Evolutionary conservation across 1,284 basidiomycete species (phyloP), one percentile per base, ranked within the genome.

Genomic region (Phellopilus nigrolimitatus): DNA sequence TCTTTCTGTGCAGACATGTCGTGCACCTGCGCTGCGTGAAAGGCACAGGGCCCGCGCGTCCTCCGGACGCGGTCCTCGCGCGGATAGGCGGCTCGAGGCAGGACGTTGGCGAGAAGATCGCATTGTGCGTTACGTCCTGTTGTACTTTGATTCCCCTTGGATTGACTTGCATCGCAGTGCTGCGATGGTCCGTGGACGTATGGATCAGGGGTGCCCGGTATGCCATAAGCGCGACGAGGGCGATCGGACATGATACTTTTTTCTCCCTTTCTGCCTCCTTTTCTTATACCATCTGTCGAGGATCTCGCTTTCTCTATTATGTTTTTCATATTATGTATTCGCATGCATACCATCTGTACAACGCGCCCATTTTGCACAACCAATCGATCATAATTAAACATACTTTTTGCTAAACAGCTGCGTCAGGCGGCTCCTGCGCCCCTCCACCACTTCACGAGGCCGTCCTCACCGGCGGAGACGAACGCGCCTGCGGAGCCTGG

Each of bases 1-100:
- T 93, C n/a, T 95, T 90, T 67, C 72, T 95, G 8, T 95, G 92
- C 66, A 80, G 88, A 25, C 93, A 95, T 61, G 77, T 88, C 44
- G 86, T 92, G 0, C 92, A 95, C 61, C 85, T 86, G 0, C 69
- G 72, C 8, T 94, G 91, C 58, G 75, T 80, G 1, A 73, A 69
- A 33, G 77, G 78, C 13, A 73, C 73, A 12, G 69, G 74, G 1
- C 64, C 88, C 4, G 80, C 81, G 1, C 65, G 69, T 4, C 72
- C 74, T 51, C 71, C 74, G 12, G 79, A 75, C 63, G 71, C 71
- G 25, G 65, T 67, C 47, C 64, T 75, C 54, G 65, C 69, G 41
- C 70, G 70, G 9, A 63, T 73, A 17, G 72, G 73, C 17, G 68
- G 68, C 27, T 65, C 64, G 0, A 65, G 62, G 30, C 66, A 73